phyloP scores from a whole-genome alignment of 441 rosid species.

The Gossypium laxum region DNA sequence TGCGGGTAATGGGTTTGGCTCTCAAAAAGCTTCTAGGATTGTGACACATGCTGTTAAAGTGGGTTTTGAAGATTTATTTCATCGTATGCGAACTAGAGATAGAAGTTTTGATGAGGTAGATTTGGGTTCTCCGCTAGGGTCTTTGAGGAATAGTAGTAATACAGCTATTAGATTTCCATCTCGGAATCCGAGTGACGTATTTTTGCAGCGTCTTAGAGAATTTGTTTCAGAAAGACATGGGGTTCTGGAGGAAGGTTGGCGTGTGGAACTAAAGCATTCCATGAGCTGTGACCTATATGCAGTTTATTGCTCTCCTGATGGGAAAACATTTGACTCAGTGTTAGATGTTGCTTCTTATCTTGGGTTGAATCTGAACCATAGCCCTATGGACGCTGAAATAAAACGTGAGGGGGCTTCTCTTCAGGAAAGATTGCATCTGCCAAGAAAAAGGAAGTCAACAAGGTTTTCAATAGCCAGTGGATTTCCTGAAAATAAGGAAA shows the following conservation, averaged over 20 bases:
- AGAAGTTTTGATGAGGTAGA: slow-evolving; percentile 33
- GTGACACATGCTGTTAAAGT: slow-evolving; percentile 27
- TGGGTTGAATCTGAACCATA: slow-evolving; percentile 47
- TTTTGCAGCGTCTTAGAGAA: slow-evolving; percentile 65
- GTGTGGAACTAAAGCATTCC: slow-evolving; percentile 55
- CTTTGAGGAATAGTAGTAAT: slow-evolving; percentile 35
- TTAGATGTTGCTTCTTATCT: slow-evolving; percentile 76
- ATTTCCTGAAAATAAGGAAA: slow-evolving; percentile 43
- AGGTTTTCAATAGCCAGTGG: slow-evolving; percentile 38
- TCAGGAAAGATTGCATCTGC: slow-evolving; percentile 42
- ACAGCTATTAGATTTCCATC: slow-evolving; percentile 29
- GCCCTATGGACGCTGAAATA: slow-evolving; percentile 34
- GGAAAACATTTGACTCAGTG: slow-evolving; percentile 65
- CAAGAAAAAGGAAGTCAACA: slow-evolving; percentile 54
- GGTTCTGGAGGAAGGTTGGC: slow-evolving; percentile 75
- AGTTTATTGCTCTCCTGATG: slow-evolving; percentile 74
- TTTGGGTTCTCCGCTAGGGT: slow-evolving; percentile 45
- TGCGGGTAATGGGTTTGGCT: slow-evolving; percentile 42
- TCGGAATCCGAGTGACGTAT: slow-evolving; percentile 51
- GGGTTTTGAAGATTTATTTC: slow-evolving; percentile 42
- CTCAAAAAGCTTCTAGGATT: slow-evolving; percentile 39
- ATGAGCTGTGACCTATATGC: slow-evolving; percentile 38
- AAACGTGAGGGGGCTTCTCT: slow-evolving; percentile 37
- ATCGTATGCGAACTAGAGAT: slow-evolving; percentile 28
- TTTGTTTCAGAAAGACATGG: slow-evolving; percentile 74